These are phyloP conservation scores for Eucalyptus caleyi DNA, from an alignment of 345 rosid genomes.

Conservation along the genomic window DNA sequence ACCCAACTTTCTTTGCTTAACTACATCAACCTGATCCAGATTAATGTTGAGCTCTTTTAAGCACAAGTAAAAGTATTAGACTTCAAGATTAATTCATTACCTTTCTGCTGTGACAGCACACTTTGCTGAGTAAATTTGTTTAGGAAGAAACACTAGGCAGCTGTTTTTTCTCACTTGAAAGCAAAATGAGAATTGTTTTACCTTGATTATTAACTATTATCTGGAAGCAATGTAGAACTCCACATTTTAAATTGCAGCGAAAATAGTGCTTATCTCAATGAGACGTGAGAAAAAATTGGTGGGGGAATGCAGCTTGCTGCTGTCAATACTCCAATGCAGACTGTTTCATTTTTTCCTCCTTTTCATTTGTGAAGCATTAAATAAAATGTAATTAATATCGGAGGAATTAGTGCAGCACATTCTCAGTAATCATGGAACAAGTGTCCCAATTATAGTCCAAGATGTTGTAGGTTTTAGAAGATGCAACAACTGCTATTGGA, in stretches of 20 bases:
- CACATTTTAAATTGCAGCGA: neutral
- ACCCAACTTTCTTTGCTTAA: neutral
- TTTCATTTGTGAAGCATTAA: neutral
- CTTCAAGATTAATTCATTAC: neutral
- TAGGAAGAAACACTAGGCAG: neutral
- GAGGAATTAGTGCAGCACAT: neutral
- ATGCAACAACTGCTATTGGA: neutral
- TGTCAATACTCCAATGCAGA: neutral
- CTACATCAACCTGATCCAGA: neutral
- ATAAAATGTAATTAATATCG: neutral
- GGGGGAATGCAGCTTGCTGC: neutral
- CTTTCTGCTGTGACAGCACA: neutral
- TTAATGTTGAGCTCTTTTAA: neutral
- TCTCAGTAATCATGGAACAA: neutral
- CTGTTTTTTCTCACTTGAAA: neutral
- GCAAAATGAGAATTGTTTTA: neutral
- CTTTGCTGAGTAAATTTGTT: neutral
- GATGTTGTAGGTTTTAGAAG: neutral
- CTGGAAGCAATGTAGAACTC: neutral
- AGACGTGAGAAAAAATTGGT: neutral
- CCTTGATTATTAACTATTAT: neutral
- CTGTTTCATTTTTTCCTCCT: neutral
- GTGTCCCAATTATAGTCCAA: neutral
- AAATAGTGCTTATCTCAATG: neutral
- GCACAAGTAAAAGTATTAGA: neutral